Conservation (phyloP, 2,329 filamentous ascomycete species). For the Epichloe amarillans region DNA sequence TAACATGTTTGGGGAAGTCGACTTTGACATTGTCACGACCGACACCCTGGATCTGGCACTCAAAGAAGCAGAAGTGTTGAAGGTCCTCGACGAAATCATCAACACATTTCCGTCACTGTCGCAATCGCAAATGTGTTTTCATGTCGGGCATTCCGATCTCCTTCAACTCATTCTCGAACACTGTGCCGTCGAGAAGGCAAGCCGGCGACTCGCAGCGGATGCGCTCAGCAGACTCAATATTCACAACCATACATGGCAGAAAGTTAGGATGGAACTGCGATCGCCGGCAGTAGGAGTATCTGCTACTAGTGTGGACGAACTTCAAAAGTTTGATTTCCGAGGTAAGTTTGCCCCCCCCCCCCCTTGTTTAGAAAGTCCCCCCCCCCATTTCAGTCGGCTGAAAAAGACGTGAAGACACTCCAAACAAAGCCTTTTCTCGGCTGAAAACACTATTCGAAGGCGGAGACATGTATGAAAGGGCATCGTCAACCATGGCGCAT, state of each 20-base stretch:
- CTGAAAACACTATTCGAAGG: conserved; percentile 48
- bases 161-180: conserved; percentile 81
- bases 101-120: conserved; percentile 64
- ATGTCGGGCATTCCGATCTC: conserved; percentile 79
- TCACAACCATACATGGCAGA: conserved; percentile 66
- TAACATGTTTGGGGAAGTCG: conserved; percentile 71
- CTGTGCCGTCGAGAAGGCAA: conserved; percentile 60
- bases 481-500: conserved; percentile 64
- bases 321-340: conserved; percentile 83
- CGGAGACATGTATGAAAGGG: conserved; percentile 57
- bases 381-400: neutral
- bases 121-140: conserved; percentile 67
- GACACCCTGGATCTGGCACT: conserved; percentile 70
- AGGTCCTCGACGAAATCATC: conserved; percentile 85
- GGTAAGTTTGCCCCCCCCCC: conserved; percentile 29
- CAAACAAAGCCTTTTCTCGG: conserved; percentile 42
- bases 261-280: conserved; percentile 68
- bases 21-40: conserved; percentile 89
- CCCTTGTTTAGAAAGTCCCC: too few relatives aligned
- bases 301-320: conserved; percentile 79
- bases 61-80: conserved; percentile 88
- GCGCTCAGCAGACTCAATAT: conserved; percentile 79
- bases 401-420: conserved; percentile 30
- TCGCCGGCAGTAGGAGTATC: conserved; percentile 71
- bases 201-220: conserved; percentile 64